Evolutionary conservation across 371 early-diverging fungal genomes (phyloP), one percentile per base, ranked within the genome.

Genomic region (Dinochytrium kinnereticum): DNA sequence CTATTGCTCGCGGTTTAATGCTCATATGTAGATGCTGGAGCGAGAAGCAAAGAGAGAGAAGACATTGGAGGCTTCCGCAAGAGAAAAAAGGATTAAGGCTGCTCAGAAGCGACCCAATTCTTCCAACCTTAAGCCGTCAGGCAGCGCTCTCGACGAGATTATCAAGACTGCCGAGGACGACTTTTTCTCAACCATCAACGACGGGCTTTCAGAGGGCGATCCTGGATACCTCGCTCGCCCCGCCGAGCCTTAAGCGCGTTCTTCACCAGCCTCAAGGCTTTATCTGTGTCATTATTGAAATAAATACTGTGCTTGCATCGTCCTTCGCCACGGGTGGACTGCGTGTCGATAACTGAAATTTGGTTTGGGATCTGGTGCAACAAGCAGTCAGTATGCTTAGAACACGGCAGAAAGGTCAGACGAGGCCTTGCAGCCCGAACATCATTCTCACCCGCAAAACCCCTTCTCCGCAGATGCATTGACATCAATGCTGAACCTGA

Each of bases 1-100:
- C 59, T 33, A 13, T 36, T 59, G 13, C n/a, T 61, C 65, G 34
- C 10, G 21, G n/a, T 61, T 37, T 15, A 30, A 49, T 15, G 7
- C 68, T n/a, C 7, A n/a, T 7, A 24, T 38, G 7, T 55, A 85
- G 84, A 88, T 88, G 88, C 78, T 88, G 33, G 88, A 88, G 70
- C 72, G 88, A n/a, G 88, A 88, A 73, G 79, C 81, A 37, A 88
- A 88, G 71, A 69, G 88, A 21, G 88, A 88, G 75, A 88, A 88
- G 74, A 84, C 87, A 1, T 78, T 88, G 19, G 88, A 88, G 69
- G 65, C 79, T 10, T 53, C 82, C 17, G 85, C 85, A 1, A 51
- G 87, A 17, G 88, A 88, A 59, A 85, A 84, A 78, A 68, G 88
- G 21, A 73, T 88, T 53, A 88, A 88, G 66, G 84, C 85, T 15